Evolutionary conservation across 179 eudicot genomes (phyloP).

Genomic region (Beta lomatogona): DNA sequence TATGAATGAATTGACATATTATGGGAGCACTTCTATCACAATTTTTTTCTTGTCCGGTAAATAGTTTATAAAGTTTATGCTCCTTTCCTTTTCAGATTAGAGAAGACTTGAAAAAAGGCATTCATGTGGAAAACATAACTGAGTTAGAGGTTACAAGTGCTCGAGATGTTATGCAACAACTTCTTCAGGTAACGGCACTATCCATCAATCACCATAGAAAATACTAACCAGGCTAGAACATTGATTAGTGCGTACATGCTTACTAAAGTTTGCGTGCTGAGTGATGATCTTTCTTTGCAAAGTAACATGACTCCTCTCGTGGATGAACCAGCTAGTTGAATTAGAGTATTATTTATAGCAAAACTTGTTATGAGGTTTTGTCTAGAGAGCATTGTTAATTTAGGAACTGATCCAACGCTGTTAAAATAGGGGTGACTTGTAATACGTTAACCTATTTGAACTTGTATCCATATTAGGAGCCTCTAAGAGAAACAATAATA

Average conservation of each 20-base stretch:
- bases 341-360: neutral
- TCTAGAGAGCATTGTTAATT: neutral
- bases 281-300: neutral
- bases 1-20: neutral
- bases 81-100: conserved; percentile 56
- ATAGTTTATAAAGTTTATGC: neutral
- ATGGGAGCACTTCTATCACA: neutral
- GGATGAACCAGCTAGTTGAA: neutral
- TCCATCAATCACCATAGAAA: neutral
- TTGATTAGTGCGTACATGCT: neutral
- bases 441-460: neutral
- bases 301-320: neutral
- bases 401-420: neutral
- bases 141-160: conserved; percentile 92
- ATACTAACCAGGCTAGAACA: neutral
- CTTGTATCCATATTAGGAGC: neutral
- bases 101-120: conserved; percentile 95
- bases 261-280: neutral
- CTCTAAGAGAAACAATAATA: neutral
- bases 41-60: neutral
- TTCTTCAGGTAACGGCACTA: conserved; percentile 59
- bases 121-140: conserved; percentile 85
- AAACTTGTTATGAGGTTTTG: neutral
- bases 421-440: neutral
- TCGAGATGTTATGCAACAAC: conserved; percentile 91